Base-by-base conservation (phyloP, 441 rosid genomes). In the Dalechampia spathulata region DNA sequence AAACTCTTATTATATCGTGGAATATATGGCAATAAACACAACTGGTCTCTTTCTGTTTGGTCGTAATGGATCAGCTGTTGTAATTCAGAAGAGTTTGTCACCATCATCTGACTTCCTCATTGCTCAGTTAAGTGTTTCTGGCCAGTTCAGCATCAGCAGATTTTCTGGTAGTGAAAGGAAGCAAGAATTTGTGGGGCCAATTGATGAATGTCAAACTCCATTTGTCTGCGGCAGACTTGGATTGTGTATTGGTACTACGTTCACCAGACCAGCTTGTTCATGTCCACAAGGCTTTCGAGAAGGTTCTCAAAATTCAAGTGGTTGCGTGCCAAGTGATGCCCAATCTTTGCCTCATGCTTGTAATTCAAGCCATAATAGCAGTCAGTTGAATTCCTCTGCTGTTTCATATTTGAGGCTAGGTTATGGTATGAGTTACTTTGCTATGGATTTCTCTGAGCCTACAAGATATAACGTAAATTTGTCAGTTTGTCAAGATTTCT, bases 41-140 rank as follows among this genome's bases (percentile, higher is more conserved):
- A 75, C 85, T 1, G 96, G 95, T 28, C 61, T 87, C 39, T 72
- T 64, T 68, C 72, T 90, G 49, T 68, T 82, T 52, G 83, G 87
- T 45, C 46, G 36, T 13, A 90, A 85, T 63, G 92, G 92, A 62
- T 74, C 87, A 0, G 61, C 41, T 7, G 69, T 76, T n/a, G 64
- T 86, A 17, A 59, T 79, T 51, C 62, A 53, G 59, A 71, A 85
- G 34, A 63, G 42, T 51, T 63, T 85, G 72, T 43, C 71, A 19
- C 68, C 72, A 3, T n/a, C n/a, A n/a, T 41, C 78, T 23, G 72
- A 75, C 54, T 85, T 90, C 59, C 77, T 79, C 9, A 41, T 85
- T 13, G 96, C 75, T 4, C 75, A 65, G 67, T 63, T 90, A 71
- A 80, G 65, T 61, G 40, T 66, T 25, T 80, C 88, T 0, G 96